Evolutionary conservation across 139 green algal genomes (phyloP).

Genomic region (Chlorella sorokiniana): DNA sequence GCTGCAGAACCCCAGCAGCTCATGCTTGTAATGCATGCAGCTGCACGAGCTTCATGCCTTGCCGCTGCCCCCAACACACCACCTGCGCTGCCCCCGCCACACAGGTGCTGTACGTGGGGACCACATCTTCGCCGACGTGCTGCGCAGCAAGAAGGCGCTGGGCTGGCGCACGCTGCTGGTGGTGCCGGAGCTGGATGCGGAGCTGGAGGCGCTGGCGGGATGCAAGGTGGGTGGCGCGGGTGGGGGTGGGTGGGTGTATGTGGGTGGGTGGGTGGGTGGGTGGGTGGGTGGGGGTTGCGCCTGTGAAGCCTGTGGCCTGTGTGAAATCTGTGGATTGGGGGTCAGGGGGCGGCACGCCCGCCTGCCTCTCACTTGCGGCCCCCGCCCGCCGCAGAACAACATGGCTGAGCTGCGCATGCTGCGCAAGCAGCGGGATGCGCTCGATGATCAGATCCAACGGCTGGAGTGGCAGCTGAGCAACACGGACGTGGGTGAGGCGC

Average conservation of each 20-base stretch:
- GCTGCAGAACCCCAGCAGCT: too few relatives aligned
- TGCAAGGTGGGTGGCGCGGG: conserved; percentile 26
- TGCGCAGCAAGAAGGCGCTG: conserved; percentile 81
- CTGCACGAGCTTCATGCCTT: neutral
- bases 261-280: neutral
- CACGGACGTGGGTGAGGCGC: neutral
- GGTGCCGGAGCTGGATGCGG: conserved; percentile 90
- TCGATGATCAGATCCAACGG: conserved; percentile 87
- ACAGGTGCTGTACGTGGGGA: conserved; percentile 76
- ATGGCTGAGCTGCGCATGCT: conserved; percentile 69
- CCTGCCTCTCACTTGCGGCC: neutral
- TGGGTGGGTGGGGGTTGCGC: neutral
- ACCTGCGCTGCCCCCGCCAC: too few relatives aligned
- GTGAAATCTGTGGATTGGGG: too few relatives aligned
- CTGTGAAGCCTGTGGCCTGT: too few relatives aligned
- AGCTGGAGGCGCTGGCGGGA: conserved; percentile 65
- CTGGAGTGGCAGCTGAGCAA: conserved; percentile 69
- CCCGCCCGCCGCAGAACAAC: neutral
- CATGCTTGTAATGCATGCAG: too few relatives aligned
- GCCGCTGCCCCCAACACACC: neutral
- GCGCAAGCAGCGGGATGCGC: conserved; percentile 67
- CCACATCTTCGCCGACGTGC: conserved; percentile 91
- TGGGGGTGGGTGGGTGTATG: neutral
- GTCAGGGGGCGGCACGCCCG: too few relatives aligned
- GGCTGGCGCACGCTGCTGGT: conserved; percentile 98